phyloP scores from a whole-genome alignment of 495 filamentous ascomycete genomes.

The Penicillium mononematosum region DNA sequence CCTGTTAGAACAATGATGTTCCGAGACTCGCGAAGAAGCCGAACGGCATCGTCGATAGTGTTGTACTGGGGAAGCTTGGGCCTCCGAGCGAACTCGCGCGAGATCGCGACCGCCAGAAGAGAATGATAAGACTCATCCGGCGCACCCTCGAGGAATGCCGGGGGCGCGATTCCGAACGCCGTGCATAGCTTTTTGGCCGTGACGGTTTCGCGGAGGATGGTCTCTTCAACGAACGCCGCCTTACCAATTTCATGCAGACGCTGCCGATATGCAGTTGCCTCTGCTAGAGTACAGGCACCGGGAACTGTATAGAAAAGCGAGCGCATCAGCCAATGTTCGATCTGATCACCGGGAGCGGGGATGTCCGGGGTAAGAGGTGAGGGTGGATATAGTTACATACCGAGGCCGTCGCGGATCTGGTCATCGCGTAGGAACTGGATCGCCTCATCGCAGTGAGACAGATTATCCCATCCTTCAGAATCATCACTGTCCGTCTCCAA shows the following conservation, averaged over 20 bases:
- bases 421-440: slow-evolving; percentile 64
- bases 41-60: slow-evolving; percentile 81
- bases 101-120: slow-evolving; percentile 72
- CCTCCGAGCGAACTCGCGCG: slow-evolving; percentile 78
- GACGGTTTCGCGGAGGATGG: slow-evolving; percentile 64
- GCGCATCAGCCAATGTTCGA: slow-evolving; percentile 18
- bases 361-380: slow-evolving; percentile 25
- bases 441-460: slow-evolving; percentile 67
- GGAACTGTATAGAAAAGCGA: slow-evolving; percentile 32
- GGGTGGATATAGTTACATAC: slow-evolving; percentile 22
- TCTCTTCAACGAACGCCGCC: slow-evolving; percentile 69
- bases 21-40: slow-evolving; percentile 65
- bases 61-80: slow-evolving; percentile 81
- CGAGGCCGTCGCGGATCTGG: slow-evolving; percentile 57
- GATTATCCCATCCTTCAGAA: slow-evolving; percentile 64
- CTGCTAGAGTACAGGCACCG: slow-evolving; percentile 69
- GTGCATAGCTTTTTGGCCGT: slow-evolving; percentile 82
- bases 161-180: slow-evolving; percentile 83
- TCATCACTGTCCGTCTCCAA: slow-evolving; percentile 62
- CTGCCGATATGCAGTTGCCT: slow-evolving; percentile 65
- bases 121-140: slow-evolving; percentile 72
- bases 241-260: slow-evolving; percentile 73
- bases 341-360: slow-evolving; percentile 28
- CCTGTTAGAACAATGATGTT: slow-evolving; percentile 95
- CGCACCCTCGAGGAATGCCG: slow-evolving; percentile 70